These are phyloP conservation scores for Sphagnum magellanicum DNA, from an alignment of 228 moss, liverwort and hornwort genomes.

Conservation along the genomic window DNA sequence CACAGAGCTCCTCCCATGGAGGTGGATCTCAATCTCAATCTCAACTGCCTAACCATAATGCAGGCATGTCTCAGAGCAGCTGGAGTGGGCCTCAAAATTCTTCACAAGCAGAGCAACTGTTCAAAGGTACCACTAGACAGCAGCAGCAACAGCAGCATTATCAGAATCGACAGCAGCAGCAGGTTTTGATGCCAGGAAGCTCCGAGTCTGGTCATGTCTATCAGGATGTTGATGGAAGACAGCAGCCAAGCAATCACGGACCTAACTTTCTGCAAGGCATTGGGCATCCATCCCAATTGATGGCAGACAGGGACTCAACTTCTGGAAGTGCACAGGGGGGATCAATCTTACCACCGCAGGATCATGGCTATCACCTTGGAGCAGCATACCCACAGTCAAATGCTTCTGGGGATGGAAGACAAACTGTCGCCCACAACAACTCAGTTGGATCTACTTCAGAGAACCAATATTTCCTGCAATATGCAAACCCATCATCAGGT, in stretches of 20 bases:
- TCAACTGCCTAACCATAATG: slow-evolving; percentile 28
- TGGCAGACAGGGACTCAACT: slow-evolving; percentile 44
- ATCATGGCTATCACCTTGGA: slow-evolving; percentile 34
- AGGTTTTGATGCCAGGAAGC: slow-evolving; percentile 34
- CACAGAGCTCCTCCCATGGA: slow-evolving; percentile 31
- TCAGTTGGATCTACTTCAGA: slow-evolving; percentile 53
- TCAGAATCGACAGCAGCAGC: slow-evolving; percentile 34
- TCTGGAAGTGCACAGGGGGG: slow-evolving; percentile 30
- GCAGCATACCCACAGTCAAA: slow-evolving; percentile 47
- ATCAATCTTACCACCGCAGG: background rate
- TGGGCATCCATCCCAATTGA: slow-evolving; percentile 41
- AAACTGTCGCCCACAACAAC: slow-evolving; percentile 39
- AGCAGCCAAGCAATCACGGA: slow-evolving; percentile 33
- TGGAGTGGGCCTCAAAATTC: slow-evolving; percentile 58
- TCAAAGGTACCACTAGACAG: slow-evolving; percentile 46
- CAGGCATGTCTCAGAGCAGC: slow-evolving; percentile 46
- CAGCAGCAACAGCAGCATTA: slow-evolving; percentile 24
- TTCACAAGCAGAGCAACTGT: slow-evolving; percentile 50
- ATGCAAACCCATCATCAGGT: slow-evolving; percentile 43
- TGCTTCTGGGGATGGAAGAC: slow-evolving; percentile 44
- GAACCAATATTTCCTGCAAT: slow-evolving; percentile 43
- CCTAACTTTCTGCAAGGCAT: slow-evolving; percentile 19
- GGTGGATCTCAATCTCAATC: slow-evolving; percentile 40
- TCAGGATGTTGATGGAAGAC: slow-evolving; percentile 43
- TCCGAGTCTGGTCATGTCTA: slow-evolving; percentile 32